phyloP scores from a whole-genome alignment of 352 stramenopile species.

The Lagenidium giganteum region DNA sequence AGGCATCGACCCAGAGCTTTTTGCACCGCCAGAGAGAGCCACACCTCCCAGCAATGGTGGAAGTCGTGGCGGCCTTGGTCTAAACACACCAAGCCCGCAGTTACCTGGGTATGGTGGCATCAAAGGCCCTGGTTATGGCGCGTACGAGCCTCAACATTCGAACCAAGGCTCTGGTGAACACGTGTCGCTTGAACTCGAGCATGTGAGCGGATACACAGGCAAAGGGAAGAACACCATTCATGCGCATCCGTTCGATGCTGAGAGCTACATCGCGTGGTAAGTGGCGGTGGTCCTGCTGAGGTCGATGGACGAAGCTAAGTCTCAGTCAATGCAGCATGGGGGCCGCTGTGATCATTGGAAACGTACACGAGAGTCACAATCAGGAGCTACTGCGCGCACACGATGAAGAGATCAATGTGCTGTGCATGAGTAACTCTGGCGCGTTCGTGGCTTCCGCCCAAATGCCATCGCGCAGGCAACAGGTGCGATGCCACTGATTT shows the following conservation, averaged over 20 bases:
- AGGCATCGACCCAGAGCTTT: slow-evolving; percentile 34
- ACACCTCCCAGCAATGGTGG: no score
- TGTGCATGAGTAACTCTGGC: slow-evolving; percentile 34
- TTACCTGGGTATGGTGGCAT: background rate
- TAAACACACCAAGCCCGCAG: slow-evolving; percentile 6
- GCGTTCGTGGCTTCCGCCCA: slow-evolving; percentile 42
- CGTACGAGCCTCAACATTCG: slow-evolving; percentile 6
- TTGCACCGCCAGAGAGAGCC: no score
- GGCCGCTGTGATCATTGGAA: slow-evolving; percentile 41
- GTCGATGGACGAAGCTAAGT: background rate
- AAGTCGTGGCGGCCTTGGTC: slow-evolving; percentile 3
- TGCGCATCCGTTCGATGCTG: slow-evolving; percentile 36
- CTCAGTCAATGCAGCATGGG: slow-evolving; percentile 36
- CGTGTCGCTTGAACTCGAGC: slow-evolving; percentile 59
- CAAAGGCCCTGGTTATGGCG: slow-evolving; percentile 7
- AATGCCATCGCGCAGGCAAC: slow-evolving; percentile 7
- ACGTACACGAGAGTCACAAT: slow-evolving; percentile 39
- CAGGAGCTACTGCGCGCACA: slow-evolving; percentile 50
- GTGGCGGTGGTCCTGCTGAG: background rate
- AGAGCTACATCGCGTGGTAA: slow-evolving; percentile 54
- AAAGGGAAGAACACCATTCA: slow-evolving; percentile 51
- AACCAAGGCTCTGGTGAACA: slow-evolving; percentile 5
- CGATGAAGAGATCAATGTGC: slow-evolving; percentile 48
- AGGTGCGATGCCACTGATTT: background rate
- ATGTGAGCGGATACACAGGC: slow-evolving; percentile 51